phyloP scores from a whole-genome alignment of 1,139 yeast genomes.

The Eremothecium sinecaudum region DNA sequence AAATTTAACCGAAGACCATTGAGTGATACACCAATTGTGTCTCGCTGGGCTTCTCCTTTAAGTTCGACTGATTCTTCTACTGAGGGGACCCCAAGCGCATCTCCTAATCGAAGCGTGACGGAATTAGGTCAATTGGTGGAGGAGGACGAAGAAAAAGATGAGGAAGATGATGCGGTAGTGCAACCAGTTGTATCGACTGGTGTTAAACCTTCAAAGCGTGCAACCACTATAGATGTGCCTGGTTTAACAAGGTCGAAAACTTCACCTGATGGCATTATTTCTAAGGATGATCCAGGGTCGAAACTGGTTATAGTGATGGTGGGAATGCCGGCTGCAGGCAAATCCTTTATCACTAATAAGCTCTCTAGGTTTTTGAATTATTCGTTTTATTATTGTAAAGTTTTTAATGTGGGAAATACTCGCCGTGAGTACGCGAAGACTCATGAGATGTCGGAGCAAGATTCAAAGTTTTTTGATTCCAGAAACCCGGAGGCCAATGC shows the following conservation, averaged over 20 bases:
- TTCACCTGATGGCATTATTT: conserved; percentile 75
- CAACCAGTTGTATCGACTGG: conserved; percentile 7
- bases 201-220: conserved; percentile 32
- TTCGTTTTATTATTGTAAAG: conserved; percentile 83
- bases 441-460: conserved; percentile 37
- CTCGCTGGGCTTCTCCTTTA: conserved; percentile 43
- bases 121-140: conserved; percentile 7
- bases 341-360: conserved; percentile 85
- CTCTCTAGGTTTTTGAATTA: conserved; percentile 81
- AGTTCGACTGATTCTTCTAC: conserved; percentile 29
- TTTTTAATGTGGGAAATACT: conserved; percentile 91
- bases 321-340: conserved; percentile 88
- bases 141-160: conserved; percentile 2
- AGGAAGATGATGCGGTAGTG: neutral
- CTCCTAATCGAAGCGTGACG: conserved; percentile 19
- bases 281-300: conserved; percentile 61
- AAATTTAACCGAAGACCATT: conserved; percentile 60
- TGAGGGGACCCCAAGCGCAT: conserved; percentile 26
- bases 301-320: conserved; percentile 90
- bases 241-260: conserved; percentile 80
- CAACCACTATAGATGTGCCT: conserved; percentile 84
- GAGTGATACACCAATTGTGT: conserved; percentile 62
- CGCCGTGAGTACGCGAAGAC: conserved; percentile 57
- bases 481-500: conserved; percentile 55
- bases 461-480: conserved; percentile 82